Base-by-base conservation (phyloP, 2,329 filamentous ascomycete genomes). In the Alternaria alternata region DNA sequence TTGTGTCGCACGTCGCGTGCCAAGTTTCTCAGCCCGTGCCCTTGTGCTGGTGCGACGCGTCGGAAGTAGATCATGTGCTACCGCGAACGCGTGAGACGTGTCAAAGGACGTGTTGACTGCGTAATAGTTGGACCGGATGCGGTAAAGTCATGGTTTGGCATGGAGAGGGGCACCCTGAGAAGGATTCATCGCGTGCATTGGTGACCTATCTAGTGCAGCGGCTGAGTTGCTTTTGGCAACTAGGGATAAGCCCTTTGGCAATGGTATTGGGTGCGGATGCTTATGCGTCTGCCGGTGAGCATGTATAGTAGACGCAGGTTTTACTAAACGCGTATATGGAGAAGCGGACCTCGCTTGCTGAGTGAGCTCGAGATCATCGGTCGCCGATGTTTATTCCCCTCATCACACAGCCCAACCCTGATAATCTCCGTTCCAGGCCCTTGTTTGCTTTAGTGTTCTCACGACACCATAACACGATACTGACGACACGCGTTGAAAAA, bases 21-120 rank as follows among this genome's bases (percentile, higher is more conserved):
- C 51, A 53, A 24, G 52, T 54, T 38, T 28, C 24, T 20, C 30
- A 38, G 44, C 20, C 30, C 46, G 42, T 55, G 42, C 36, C 46
- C 30, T 30, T 38, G 43, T 49, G 51, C 41, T 61, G 55, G 41
- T 64, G 59, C 59, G 63, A 61, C 66, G 68, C 68, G 68, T 67
- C 20, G 41, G 16, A 55, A 14, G 24, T 9, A 39, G 41, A 61
- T 67, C 66, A 69, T 59, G 57, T 68, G 67, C 24, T 38, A 47
- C 48, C 66, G 67, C 63, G 67, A 51, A 64, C 68, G 68, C 68
- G 68, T 66, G 65, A 61, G 62, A 68, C 65, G 68, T 60, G 66
- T 66, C 51, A 49, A 49, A 38, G 34, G 32, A 57, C 16, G 42
- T 36, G 42, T n/a, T 24, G 38, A 51, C 42, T 57, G 42, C 26